phyloP scores from a whole-genome alignment of 176 grass and related monocot species.

The Bothriochloa decipiens region DNA sequence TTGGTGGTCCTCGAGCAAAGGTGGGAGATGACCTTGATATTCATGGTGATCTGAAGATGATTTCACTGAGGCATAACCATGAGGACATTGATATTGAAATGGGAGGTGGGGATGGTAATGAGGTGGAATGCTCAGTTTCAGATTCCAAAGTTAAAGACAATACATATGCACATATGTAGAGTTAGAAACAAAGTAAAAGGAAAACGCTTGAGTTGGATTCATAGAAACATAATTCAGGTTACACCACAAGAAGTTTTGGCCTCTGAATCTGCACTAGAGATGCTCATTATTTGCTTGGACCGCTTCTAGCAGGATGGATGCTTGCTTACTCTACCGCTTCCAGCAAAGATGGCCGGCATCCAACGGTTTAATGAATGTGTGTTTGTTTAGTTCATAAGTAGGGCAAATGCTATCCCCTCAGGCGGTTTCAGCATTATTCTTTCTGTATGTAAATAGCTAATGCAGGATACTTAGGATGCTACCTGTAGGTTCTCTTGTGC shows the following conservation, averaged over 20 bases:
- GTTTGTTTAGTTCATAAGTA: constrained; percentile 19
- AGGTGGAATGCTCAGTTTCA: constrained; percentile 43
- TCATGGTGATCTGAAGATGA: constrained; percentile 63
- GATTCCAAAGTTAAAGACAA: constrained; percentile 30
- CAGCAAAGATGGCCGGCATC: not conserved
- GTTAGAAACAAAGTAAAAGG: constrained; percentile 13
- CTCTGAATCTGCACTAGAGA: constrained; percentile 20
- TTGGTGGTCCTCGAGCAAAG: constrained; percentile 56
- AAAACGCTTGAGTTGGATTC: constrained; percentile 4
- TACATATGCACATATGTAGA: constrained; percentile 38
- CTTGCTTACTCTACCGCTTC: not conserved
- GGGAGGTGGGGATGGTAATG: constrained; percentile 31
- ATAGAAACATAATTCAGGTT: constrained; percentile 50
- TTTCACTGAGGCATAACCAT: constrained; percentile 57
- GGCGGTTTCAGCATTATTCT: constrained; percentile 30
- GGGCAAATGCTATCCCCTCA: not conserved
- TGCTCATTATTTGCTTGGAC: not conserved
- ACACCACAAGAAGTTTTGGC: not conserved
- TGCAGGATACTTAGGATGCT: constrained; percentile 39
- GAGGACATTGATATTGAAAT: constrained; percentile 62
- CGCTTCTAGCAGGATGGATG: not conserved
- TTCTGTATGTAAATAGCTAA: constrained; percentile 35
- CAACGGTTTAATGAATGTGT: not conserved
- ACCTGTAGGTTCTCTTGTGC: constrained; percentile 7
- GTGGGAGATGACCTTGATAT: constrained; percentile 74